Conservation (phyloP, 305 asterid genomes). For the Rubia occidens region DNA sequence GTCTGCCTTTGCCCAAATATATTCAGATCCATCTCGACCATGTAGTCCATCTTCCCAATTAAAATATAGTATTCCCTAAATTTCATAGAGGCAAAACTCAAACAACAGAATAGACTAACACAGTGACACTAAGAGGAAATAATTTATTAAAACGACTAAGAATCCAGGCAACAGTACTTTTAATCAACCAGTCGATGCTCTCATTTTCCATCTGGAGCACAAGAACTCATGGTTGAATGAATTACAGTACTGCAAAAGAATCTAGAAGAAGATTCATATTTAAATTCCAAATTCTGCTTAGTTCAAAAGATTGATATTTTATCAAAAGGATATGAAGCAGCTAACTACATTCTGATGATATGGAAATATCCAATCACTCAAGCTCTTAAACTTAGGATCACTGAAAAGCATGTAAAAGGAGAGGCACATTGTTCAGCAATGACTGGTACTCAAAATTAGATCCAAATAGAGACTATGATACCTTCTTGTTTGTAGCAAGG, state of each 20-base stretch:
- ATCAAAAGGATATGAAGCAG: not conserved
- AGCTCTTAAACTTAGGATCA: not conserved
- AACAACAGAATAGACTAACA: not conserved
- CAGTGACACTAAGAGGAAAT: not conserved
- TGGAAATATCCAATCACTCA: not conserved
- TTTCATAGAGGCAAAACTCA: conserved; percentile 13
- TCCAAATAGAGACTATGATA: conserved; percentile 18
- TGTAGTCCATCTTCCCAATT: conserved; percentile 70
- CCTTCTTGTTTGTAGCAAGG: conserved; percentile 91
- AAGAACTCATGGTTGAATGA: not conserved
- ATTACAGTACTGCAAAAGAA: not conserved
- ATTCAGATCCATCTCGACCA: conserved; percentile 43
- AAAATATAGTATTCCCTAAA: conserved; percentile 87
- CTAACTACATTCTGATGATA: not conserved
- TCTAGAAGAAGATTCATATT: not conserved
- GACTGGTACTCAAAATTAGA: conserved; percentile 30
- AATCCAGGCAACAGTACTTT: not conserved
- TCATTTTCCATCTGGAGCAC: not conserved
- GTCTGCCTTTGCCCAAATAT: conserved; percentile 90
- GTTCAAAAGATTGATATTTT: not conserved
- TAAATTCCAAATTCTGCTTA: not conserved
- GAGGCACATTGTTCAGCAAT: not conserved
- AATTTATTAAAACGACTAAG: not conserved
- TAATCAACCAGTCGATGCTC: not conserved
- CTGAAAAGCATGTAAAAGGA: not conserved